phyloP scores from a whole-genome alignment of 225 moss, liverwort and hornwort genomes.

The Polytrichum formosum region DNA sequence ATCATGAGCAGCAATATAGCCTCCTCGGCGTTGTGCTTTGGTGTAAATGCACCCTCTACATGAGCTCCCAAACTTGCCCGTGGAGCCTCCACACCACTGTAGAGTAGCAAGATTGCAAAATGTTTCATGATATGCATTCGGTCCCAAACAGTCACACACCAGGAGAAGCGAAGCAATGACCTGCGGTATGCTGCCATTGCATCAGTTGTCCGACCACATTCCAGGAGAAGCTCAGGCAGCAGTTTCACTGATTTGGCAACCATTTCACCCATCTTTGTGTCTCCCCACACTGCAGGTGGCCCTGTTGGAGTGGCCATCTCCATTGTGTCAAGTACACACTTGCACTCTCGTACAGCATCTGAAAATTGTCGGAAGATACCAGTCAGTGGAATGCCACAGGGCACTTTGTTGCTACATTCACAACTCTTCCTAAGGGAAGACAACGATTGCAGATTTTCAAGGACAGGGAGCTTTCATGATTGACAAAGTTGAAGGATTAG shows the following conservation, averaged over 20 bases:
- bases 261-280: constrained; percentile 52
- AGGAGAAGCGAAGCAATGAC: constrained; percentile 55
- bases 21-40: constrained; percentile 69
- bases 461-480: no score
- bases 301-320: constrained; percentile 67
- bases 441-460: no score
- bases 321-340: constrained; percentile 60
- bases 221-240: constrained; percentile 54
- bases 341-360: constrained; percentile 81
- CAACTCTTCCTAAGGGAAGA: no score
- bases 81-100: constrained; percentile 62
- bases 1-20: constrained; percentile 68
- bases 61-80: constrained; percentile 51
- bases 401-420: no score
- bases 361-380: constrained; percentile 14
- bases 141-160: constrained; percentile 44
- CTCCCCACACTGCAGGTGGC: constrained; percentile 64
- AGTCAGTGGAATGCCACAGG: neutral
- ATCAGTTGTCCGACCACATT: constrained; percentile 40
- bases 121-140: constrained; percentile 54
- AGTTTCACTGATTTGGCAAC: constrained; percentile 64
- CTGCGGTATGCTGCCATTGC: constrained; percentile 71
- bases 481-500: no score
- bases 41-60: constrained; percentile 70
- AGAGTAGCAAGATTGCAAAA: constrained; percentile 64